These are phyloP conservation scores for Fusarium citri DNA, from an alignment of 2,329 filamentous ascomycete species.

Conservation along the genomic window DNA sequence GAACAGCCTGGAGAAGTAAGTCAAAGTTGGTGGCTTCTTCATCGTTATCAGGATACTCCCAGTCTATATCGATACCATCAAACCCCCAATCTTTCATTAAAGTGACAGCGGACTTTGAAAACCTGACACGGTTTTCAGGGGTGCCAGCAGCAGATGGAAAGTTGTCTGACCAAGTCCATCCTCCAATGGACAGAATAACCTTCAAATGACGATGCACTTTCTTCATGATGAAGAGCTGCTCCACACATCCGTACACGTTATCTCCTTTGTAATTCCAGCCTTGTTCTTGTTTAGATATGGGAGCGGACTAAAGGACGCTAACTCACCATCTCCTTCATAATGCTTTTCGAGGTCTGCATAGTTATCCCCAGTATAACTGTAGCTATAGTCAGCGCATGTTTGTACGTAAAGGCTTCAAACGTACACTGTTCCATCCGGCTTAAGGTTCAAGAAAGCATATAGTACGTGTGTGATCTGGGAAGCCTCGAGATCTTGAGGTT, in stretches of 20 bases:
- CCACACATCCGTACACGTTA: constrained; percentile 36
- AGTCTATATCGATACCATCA: constrained; percentile 35
- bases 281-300: not conserved
- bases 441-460: constrained; percentile 84
- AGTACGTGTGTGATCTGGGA: constrained; percentile 79
- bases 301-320: not conserved
- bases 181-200: constrained; percentile 31
- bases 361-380: constrained; percentile 71
- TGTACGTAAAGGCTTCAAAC: constrained; percentile 30
- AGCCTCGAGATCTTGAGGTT: constrained; percentile 43
- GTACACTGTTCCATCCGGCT: constrained; percentile 77
- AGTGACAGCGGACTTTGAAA: constrained; percentile 27
- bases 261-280: constrained; percentile 14
- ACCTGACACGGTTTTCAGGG: constrained; percentile 18
- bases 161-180: constrained; percentile 33
- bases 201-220: constrained; percentile 34
- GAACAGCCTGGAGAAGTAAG: constrained; percentile 29
- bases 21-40: constrained; percentile 27
- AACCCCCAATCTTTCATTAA: constrained; percentile 38
- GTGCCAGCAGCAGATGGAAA: constrained; percentile 31
- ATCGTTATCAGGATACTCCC: constrained; percentile 30
- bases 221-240: constrained; percentile 33
- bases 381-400: constrained; percentile 1
- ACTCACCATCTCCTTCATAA: constrained; percentile 67
- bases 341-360: constrained; percentile 81